Percentiles rank a stretch among this genome's conserved stretches.
Conservation (phyloP, 2,329 filamentous ascomycete species). For the Pseudogymnoascus sp. region DNA sequence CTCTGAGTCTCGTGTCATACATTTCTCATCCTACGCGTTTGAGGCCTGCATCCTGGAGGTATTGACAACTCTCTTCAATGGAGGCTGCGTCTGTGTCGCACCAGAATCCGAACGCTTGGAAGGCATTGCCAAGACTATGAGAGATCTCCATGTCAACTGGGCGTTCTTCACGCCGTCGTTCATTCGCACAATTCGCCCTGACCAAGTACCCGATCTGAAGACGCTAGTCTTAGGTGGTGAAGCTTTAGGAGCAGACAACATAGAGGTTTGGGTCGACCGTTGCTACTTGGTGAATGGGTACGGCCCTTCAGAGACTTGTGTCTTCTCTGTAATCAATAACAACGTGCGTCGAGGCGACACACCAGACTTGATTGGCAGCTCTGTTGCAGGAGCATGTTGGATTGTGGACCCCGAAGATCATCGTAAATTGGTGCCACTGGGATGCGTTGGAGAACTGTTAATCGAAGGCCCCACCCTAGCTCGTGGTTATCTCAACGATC, state of each 20-base stretch:
- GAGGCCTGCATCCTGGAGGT: conserved; percentile 5
- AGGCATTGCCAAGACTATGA: conserved; percentile 60
- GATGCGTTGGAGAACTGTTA: background rate
- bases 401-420: conserved; percentile 20
- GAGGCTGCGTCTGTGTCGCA: conserved; percentile 50
- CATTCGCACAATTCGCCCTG: conserved; percentile 76
- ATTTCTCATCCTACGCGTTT: conserved; percentile 15
- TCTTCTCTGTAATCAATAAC: conserved; percentile 8
- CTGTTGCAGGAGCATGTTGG: conserved; percentile 25
- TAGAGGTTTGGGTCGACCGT: conserved; percentile 30
- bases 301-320: conserved; percentile 83
- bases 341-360: conserved; percentile 11
- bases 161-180: conserved; percentile 37
- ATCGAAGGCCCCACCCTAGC: conserved; percentile 45
- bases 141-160: conserved; percentile 44
- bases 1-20: conserved; percentile 33
- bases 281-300: conserved; percentile 45
- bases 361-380: conserved; percentile 26
- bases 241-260: conserved; percentile 59
- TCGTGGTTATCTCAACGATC: conserved; percentile 49
- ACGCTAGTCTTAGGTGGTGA: conserved; percentile 77
- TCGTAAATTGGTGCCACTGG: background rate
- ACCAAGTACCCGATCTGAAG: conserved; percentile 64
- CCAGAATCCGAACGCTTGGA: conserved; percentile 59
- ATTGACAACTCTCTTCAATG: conserved; percentile 8